phyloP scores from a whole-genome alignment of 1,284 basidiomycete species.

The Ganoderma lucidum region DNA sequence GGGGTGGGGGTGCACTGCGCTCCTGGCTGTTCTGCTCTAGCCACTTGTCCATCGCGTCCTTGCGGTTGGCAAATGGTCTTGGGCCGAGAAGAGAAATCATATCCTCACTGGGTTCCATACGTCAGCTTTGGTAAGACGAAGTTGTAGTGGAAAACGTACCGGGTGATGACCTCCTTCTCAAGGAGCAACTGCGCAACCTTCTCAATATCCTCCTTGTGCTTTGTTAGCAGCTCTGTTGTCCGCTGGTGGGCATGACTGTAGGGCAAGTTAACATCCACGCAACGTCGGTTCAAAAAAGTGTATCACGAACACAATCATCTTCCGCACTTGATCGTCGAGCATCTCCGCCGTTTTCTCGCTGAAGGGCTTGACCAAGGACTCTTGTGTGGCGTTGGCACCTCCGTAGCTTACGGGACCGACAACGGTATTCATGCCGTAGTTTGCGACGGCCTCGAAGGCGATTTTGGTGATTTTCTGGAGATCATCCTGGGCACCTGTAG shows the following conservation, averaged over 20 bases:
- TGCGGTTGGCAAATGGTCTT: constrained; percentile 80
- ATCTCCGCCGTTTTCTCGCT: constrained; percentile 97
- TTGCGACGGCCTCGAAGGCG: constrained; percentile 95
- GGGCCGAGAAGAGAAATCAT: constrained; percentile 89
- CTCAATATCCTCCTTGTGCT: constrained; percentile 90
- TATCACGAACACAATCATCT: constrained; percentile 84
- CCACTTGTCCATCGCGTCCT: constrained; percentile 95
- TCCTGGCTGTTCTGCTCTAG: constrained; percentile 77
- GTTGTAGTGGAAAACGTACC: constrained; percentile 54
- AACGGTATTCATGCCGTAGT: constrained; percentile 95
- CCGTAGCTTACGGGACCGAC: constrained; percentile 98
- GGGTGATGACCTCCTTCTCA: constrained; percentile 94
- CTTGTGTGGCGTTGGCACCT: constrained; percentile 82
- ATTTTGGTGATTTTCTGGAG: constrained; percentile 98
- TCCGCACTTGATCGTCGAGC: constrained; percentile 91
- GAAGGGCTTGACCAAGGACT: constrained; percentile 97
- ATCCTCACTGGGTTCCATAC: constrained; percentile 65
- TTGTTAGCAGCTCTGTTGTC: constrained; percentile 84
- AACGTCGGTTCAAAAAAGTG: not conserved
- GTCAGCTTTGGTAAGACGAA: constrained; percentile 17
- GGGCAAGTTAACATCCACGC: constrained; percentile 8
- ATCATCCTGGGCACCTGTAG: constrained; percentile 98
- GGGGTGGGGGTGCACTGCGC: constrained; percentile 62
- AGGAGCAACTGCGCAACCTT: constrained; percentile 93
- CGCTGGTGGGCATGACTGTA: constrained; percentile 81